Evolutionary conservation across 2,329 filamentous ascomycete species (phyloP).

Genomic region (Arachnopeziza araneosa): DNA sequence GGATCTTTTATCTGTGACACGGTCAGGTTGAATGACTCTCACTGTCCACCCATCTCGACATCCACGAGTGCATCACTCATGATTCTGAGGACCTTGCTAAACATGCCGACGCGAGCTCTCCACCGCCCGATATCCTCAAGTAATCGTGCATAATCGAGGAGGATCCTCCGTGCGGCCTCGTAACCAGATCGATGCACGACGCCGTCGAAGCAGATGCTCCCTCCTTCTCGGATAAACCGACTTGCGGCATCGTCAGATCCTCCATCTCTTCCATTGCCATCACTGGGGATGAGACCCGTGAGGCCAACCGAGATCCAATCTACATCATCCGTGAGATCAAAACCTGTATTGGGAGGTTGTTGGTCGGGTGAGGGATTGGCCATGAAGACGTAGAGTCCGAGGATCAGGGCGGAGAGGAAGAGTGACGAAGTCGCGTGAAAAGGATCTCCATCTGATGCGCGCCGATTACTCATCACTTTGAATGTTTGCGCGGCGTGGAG

Average conservation of each 20-base stretch:
- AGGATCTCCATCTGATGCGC: slow-evolving; percentile 46
- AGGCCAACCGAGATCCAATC: slow-evolving; percentile 43
- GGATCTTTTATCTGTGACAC: too few species aligned
- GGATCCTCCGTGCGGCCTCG: slow-evolving; percentile 43
- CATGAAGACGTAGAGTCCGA: slow-evolving; percentile 48
- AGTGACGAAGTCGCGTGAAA: slow-evolving; percentile 45
- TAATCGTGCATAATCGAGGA: slow-evolving; percentile 46
- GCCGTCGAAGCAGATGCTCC: slow-evolving; percentile 42
- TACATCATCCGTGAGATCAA: slow-evolving; percentile 44
- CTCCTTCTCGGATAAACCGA: slow-evolving; percentile 44
- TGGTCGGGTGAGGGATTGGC: slow-evolving; percentile 26
- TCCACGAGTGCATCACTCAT: slow-evolving; percentile 47
- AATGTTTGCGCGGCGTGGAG: slow-evolving; percentile 48
- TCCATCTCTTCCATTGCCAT: slow-evolving; percentile 3
- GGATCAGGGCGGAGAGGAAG: slow-evolving; percentile 45
- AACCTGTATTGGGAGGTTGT: slow-evolving; percentile 13
- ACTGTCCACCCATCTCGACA: slow-evolving; percentile 17
- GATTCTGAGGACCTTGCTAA: slow-evolving; percentile 46
- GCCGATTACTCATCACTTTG: slow-evolving; percentile 44
- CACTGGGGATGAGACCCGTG: slow-evolving; percentile 33
- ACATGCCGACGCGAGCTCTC: slow-evolving; percentile 39
- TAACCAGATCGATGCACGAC: slow-evolving; percentile 44
- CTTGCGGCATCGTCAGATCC: slow-evolving; percentile 29
- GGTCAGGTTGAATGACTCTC: neutral
- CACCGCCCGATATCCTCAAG: slow-evolving; percentile 48